phyloP scores from a whole-genome alignment of 2,329 filamentous ascomycete genomes.

The Colletotrichum sp. region DNA sequence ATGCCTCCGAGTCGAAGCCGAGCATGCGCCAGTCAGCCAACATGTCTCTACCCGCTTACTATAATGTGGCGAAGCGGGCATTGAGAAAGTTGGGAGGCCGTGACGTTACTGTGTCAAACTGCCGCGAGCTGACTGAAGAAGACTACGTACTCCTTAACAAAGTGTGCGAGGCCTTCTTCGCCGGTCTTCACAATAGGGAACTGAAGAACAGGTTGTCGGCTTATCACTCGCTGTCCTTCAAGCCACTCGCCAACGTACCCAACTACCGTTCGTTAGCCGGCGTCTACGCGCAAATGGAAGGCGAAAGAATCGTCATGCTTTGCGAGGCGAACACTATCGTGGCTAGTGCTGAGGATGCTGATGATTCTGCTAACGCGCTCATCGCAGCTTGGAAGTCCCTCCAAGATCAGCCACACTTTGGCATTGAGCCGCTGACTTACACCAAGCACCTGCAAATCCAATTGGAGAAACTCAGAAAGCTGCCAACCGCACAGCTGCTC shows the following conservation, averaged over 20 bases:
- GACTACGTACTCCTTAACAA: constrained; percentile 57
- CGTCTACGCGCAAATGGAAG: constrained; percentile 59
- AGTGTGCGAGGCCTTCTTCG: constrained; percentile 58
- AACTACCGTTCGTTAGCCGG: constrained; percentile 57
- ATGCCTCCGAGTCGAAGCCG: background rate
- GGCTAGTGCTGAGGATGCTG: constrained; percentile 37
- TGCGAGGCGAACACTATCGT: constrained; percentile 45
- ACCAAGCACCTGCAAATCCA: constrained; percentile 57
- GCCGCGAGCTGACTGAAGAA: constrained; percentile 41
- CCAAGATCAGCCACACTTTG: constrained; percentile 43
- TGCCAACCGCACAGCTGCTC: constrained; percentile 58
- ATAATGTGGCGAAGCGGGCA: constrained; percentile 52
- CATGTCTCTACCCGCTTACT: constrained; percentile 51
- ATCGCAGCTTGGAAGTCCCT: constrained; percentile 52
- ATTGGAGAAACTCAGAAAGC: constrained; percentile 54
- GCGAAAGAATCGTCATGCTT: constrained; percentile 55
- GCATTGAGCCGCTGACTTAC: constrained; percentile 52
- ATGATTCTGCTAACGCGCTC: constrained; percentile 38
- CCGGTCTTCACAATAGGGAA: constrained; percentile 53
- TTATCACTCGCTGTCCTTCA: constrained; percentile 53
- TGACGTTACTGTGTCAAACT: constrained; percentile 55
- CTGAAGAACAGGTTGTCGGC: constrained; percentile 49
- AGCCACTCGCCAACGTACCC: constrained; percentile 25
- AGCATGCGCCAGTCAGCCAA: constrained; percentile 46
- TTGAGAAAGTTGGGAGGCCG: constrained; percentile 53